These are phyloP conservation scores for Limonium bicolor DNA, from an alignment of 148 eudicot species.

Conservation along the genomic window DNA sequence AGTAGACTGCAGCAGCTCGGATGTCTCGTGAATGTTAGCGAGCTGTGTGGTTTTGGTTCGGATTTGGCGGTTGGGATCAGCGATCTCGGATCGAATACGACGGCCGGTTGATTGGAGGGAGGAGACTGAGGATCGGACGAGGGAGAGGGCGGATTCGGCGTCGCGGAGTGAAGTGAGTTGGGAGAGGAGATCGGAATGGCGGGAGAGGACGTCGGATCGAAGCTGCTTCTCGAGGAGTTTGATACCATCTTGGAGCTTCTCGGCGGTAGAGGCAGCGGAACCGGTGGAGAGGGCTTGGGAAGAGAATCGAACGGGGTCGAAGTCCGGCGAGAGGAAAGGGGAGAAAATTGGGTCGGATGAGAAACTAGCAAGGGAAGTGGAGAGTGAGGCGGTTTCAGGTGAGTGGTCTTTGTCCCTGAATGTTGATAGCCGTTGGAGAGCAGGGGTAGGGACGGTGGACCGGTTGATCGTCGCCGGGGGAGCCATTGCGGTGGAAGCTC, in stretches of 20 bases:
- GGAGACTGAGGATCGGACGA: constrained; percentile 34
- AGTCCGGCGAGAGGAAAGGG: constrained; percentile 51
- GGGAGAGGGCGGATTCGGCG: constrained; percentile 39
- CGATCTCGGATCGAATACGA: constrained; percentile 40
- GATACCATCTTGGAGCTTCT: constrained; percentile 56
- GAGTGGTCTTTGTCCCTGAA: constrained; percentile 13
- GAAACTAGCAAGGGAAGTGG: constrained; percentile 29
- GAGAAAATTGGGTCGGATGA: constrained; percentile 54
- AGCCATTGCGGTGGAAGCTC: constrained; percentile 2
- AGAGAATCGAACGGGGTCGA: constrained; percentile 62
- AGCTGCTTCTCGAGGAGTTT: constrained; percentile 46
- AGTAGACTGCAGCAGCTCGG: constrained; percentile 23
- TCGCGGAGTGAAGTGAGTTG: constrained; percentile 42
- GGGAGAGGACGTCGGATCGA: constrained; percentile 54
- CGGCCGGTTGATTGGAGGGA: constrained; percentile 42
- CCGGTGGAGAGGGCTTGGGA: constrained; percentile 79
- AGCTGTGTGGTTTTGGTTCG: constrained; percentile 34
- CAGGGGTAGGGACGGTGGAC: constrained; percentile 7
- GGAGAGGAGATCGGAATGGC: constrained; percentile 39
- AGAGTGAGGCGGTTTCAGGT: constrained; percentile 3
- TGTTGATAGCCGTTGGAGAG: constrained; percentile 19
- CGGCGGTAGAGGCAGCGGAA: constrained; percentile 72
- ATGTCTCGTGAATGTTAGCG: constrained; percentile 28
- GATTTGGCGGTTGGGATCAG: constrained; percentile 37
- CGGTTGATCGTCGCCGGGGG: constrained; percentile 5